phyloP scores from a whole-genome alignment of 1,284 basidiomycete species.

The Malassezia obtusa region DNA sequence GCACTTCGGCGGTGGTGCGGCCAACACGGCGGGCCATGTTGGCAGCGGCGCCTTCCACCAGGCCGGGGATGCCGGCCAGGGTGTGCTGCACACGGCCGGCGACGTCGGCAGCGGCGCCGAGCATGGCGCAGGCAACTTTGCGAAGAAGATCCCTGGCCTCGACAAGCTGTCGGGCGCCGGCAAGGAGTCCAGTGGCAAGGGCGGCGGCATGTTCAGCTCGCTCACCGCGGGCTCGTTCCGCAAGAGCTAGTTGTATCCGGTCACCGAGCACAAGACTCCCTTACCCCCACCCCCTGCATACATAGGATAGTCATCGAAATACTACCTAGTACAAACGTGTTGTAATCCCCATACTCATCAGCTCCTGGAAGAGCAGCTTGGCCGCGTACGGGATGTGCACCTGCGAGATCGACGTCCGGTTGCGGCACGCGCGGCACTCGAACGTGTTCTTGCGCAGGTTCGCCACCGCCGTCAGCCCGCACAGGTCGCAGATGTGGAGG shows the following conservation, averaged over 20 bases:
- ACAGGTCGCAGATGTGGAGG: conserved; percentile 45
- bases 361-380: conserved; percentile 77
- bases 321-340: conserved; percentile 32
- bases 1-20: too few species aligned
- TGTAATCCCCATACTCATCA: conserved; percentile 50
- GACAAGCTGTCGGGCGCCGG: background rate
- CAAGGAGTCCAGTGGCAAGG: background rate
- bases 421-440: conserved; percentile 44
- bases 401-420: conserved; percentile 47
- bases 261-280: too few species aligned
- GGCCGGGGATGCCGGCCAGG: background rate
- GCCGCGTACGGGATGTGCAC: conserved; percentile 50
- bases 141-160: background rate
- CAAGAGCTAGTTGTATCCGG: background rate
- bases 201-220: background rate
- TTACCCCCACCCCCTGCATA: too few species aligned
- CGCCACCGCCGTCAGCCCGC: conserved; percentile 42
- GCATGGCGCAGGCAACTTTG: background rate
- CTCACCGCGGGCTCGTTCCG: background rate
- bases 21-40: too few species aligned
- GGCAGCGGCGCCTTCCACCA: too few species aligned
- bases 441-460: conserved; percentile 45
- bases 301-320: background rate
- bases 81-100: background rate
- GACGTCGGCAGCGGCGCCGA: background rate